These are phyloP conservation scores for Scleroderma citrinum DNA, from an alignment of 768 basidiomycete genomes.

Conservation along the genomic window DNA sequence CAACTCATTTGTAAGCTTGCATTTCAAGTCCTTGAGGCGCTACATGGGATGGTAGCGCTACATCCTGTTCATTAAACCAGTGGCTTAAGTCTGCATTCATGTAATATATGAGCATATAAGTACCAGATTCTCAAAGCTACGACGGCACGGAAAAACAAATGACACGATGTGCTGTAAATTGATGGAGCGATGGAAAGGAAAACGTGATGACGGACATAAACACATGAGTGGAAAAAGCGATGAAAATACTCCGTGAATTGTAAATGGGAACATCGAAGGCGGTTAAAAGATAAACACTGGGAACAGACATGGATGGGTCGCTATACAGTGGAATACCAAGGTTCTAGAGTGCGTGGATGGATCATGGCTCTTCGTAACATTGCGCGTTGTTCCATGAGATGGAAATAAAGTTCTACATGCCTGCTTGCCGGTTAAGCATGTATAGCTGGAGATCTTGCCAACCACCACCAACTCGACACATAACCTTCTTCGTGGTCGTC, in stretches of 20 bases:
- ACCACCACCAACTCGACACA: constrained; percentile 87
- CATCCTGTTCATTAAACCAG: too few species aligned
- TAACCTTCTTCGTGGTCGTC: constrained; percentile 63
- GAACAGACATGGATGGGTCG: constrained; percentile 12
- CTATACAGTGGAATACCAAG: constrained; percentile 23
- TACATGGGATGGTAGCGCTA: too few species aligned
- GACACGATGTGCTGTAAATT: constrained; percentile 10
- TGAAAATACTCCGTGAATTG: constrained; percentile 1
- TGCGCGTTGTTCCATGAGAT: background rate
- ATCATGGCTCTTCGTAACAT: constrained; percentile 12
- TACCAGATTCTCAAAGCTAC: constrained; percentile 16
- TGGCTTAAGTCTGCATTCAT: background rate
- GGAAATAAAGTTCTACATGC: constrained; percentile 36
- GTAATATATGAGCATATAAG: constrained; percentile 5
- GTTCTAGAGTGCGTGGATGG: constrained; percentile 23
- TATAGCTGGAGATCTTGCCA: constrained; percentile 80
- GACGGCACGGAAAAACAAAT: constrained; percentile 18
- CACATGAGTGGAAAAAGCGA: constrained; percentile 3
- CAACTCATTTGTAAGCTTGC: too few species aligned
- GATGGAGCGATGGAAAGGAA: background rate
- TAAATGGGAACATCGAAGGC: constrained; percentile 1
- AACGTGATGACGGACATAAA: constrained; percentile 9
- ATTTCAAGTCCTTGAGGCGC: too few species aligned
- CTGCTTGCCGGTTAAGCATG: constrained; percentile 70
- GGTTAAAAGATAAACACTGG: constrained; percentile 1